These are phyloP conservation scores for Linderina pennispora DNA, from an alignment of 192 early-diverging fungal species.

Conservation along the genomic window DNA sequence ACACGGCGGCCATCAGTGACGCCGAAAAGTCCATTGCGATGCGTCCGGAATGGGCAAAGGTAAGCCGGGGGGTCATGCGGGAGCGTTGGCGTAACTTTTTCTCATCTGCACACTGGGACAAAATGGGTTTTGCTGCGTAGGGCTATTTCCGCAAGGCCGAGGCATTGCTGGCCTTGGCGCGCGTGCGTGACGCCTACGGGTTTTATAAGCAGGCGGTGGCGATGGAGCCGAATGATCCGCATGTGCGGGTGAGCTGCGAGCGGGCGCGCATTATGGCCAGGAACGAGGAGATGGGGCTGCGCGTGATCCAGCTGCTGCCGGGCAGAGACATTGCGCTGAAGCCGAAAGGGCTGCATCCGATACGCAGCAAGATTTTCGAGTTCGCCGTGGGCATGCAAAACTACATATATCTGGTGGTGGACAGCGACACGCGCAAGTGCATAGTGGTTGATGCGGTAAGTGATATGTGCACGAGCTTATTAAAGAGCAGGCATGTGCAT, in stretches of 20 bases:
- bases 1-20: constrained; percentile 31
- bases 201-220: constrained; percentile 38
- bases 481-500: too few relatives aligned
- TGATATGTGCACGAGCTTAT: too few relatives aligned
- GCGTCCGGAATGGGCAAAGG: constrained; percentile 44
- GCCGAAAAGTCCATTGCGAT: constrained; percentile 13
- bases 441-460: constrained; percentile 69
- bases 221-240: constrained; percentile 47
- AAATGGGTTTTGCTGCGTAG: too few relatives aligned
- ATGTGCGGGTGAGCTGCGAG: constrained; percentile 47
- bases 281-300: constrained; percentile 54
- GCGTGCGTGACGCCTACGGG: constrained; percentile 47
- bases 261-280: constrained; percentile 51
- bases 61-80: too few relatives aligned
- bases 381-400: constrained; percentile 82
- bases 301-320: constrained; percentile 60
- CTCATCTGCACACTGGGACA: too few relatives aligned
- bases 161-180: constrained; percentile 46
- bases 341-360: constrained; percentile 53
- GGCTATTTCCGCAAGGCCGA: constrained; percentile 61
- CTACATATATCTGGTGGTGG: constrained; percentile 76
- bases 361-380: constrained; percentile 68
- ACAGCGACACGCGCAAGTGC: constrained; percentile 60
- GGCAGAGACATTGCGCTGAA: constrained; percentile 65
- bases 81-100: too few relatives aligned